Evolutionary conservation across 139 green algal species (phyloP).

Genomic region (Coccomyxa sp.): DNA sequence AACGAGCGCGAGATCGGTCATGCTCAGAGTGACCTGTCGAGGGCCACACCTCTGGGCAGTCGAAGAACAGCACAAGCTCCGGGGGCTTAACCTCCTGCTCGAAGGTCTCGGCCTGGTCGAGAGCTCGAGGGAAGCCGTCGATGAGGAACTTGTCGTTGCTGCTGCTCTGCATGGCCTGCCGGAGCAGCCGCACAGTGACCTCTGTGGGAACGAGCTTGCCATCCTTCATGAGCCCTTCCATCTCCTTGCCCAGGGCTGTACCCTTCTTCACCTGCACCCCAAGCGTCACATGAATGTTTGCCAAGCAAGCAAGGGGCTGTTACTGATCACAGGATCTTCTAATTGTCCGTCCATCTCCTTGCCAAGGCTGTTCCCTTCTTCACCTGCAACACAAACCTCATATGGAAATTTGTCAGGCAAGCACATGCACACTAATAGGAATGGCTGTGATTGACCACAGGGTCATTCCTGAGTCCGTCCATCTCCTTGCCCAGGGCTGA

Average conservation of each 20-base stretch:
- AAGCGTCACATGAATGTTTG: no score
- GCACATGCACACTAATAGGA: no score
- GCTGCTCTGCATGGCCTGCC: slow-evolving; percentile 61
- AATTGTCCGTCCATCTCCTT: slow-evolving; percentile 68
- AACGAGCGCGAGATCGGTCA: no score
- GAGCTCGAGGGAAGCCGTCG: slow-evolving; percentile 86
- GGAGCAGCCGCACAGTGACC: slow-evolving; percentile 72
- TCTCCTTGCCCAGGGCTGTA: slow-evolving; percentile 38
- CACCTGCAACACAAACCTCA: not conserved
- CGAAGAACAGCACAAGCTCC: slow-evolving; percentile 72
- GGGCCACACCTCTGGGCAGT: slow-evolving; percentile 70
- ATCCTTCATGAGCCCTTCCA: slow-evolving; percentile 75
- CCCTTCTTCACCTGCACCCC: not conserved
- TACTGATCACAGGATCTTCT: no score
- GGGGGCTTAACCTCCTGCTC: not conserved
- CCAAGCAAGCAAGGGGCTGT: no score
- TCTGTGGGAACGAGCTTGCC: slow-evolving; percentile 76
- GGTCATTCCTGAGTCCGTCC: slow-evolving; percentile 73
- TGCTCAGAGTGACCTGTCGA: no score
- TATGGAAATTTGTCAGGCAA: no score
- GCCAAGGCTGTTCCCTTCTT: slow-evolving; percentile 14
- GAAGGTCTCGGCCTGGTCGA: slow-evolving; percentile 25
- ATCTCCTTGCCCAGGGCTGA: slow-evolving; percentile 46
- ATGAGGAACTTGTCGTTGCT: slow-evolving; percentile 70
- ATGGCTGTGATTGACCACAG: no score